Evolutionary conservation across 495 filamentous ascomycete genomes (phyloP).

Genomic region (Letharia lupina): DNA sequence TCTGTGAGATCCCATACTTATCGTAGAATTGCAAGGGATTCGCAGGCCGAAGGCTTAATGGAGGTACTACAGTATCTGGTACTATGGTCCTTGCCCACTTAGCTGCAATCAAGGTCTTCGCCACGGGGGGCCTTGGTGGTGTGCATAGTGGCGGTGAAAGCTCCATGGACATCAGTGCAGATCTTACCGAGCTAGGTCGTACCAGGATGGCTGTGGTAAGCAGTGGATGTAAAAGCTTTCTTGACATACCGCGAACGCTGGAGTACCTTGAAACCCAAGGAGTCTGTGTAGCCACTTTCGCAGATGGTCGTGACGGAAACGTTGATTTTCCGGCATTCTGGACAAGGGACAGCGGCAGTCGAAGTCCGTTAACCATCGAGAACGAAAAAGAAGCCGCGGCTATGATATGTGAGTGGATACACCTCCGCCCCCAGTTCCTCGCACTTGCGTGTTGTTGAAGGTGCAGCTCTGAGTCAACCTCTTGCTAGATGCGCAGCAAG

Average conservation of each 20-base stretch:
- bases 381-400: constrained; percentile 75
- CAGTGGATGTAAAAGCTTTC: constrained; percentile 89
- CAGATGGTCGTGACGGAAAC: constrained; percentile 57
- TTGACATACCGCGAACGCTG: constrained; percentile 83
- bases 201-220: constrained; percentile 83
- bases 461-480: constrained; percentile 2
- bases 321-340: constrained; percentile 89
- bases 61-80: constrained; percentile 85
- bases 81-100: constrained; percentile 85
- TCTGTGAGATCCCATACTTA: background rate
- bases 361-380: constrained; percentile 64
- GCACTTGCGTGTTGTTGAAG: background rate
- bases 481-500: constrained; percentile 50
- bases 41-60: constrained; percentile 58
- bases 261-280: constrained; percentile 95
- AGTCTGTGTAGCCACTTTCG: constrained; percentile 78
- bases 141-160: constrained; percentile 85
- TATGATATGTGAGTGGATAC: constrained; percentile 57
- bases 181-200: constrained; percentile 88
- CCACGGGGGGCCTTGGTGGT: constrained; percentile 69
- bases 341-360: constrained; percentile 71
- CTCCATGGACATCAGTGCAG: constrained; percentile 80
- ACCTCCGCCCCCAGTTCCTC: background rate
- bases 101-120: constrained; percentile 88
- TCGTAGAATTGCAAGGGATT: constrained; percentile 42